phyloP scores from a whole-genome alignment of 352 stramenopile species.

The Peronosclerospora sorghi region DNA sequence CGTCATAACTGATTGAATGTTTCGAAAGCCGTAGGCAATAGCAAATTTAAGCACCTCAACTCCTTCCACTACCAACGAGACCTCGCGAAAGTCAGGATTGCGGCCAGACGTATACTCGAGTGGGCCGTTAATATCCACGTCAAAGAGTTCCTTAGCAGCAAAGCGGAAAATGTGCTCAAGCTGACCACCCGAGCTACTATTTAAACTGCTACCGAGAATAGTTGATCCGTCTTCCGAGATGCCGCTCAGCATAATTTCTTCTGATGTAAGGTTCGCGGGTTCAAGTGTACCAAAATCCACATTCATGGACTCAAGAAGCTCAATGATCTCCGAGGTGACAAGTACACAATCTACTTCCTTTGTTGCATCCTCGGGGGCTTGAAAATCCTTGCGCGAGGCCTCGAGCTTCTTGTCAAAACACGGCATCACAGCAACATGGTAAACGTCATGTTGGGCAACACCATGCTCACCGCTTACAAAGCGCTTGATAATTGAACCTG shows the following conservation, averaged over 20 bases:
- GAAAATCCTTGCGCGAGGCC: slow-evolving; percentile 87
- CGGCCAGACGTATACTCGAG: slow-evolving; percentile 81
- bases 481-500: slow-evolving; percentile 72
- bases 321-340: slow-evolving; percentile 70
- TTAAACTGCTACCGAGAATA: slow-evolving; percentile 50
- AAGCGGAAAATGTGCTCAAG: slow-evolving; percentile 89
- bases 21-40: slow-evolving; percentile 94
- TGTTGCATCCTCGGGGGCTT: slow-evolving; percentile 43
- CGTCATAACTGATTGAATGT: slow-evolving; percentile 92
- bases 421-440: slow-evolving; percentile 95
- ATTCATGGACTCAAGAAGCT: slow-evolving; percentile 43
- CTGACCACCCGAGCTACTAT: slow-evolving; percentile 79
- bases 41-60: slow-evolving; percentile 88
- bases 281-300: slow-evolving; percentile 61
- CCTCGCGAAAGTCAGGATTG: slow-evolving; percentile 85
- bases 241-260: slow-evolving; percentile 66
- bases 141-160: slow-evolving; percentile 84
- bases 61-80: slow-evolving; percentile 57
- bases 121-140: slow-evolving; percentile 68
- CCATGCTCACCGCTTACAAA: slow-evolving; percentile 56
- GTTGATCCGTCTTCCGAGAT: slow-evolving; percentile 38
- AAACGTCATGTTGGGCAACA: slow-evolving; percentile 57
- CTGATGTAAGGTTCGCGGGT: slow-evolving; percentile 40
- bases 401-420: slow-evolving; percentile 99
- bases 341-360: slow-evolving; percentile 94